phyloP scores from a whole-genome alignment of 2,329 filamentous ascomycete genomes.

The Colletotrichum sp. region DNA sequence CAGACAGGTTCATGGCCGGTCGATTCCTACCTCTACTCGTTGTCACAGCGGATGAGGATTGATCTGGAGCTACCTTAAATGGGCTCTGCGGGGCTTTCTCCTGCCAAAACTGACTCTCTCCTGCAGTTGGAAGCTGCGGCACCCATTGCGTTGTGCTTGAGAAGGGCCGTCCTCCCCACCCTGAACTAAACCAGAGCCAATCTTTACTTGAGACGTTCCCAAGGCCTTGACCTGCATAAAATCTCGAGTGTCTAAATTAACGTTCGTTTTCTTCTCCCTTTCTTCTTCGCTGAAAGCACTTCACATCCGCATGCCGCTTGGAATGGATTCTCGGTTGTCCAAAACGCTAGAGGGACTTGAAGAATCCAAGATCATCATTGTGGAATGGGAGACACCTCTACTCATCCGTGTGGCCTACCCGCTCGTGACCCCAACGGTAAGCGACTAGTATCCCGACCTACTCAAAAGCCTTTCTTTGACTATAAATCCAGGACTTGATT shows the following conservation, averaged over 20 bases:
- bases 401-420: no score
- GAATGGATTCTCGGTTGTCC: no score
- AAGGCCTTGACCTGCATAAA: neutral
- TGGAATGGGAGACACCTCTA: no score
- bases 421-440: no score
- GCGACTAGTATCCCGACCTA: no score
- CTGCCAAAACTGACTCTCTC: neutral
- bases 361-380: no score
- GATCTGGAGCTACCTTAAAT: neutral
- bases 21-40: neutral
- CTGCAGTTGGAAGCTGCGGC: neutral
- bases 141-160: neutral
- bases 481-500: neutral
- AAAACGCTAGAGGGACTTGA: no score
- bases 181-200: fast-evolving
- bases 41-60: neutral
- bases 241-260: neutral
- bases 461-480: neutral
- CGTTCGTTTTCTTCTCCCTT: neutral
- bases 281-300: neutral
- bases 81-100: neutral
- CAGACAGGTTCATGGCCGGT: neutral
- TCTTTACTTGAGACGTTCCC: neutral
- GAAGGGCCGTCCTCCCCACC: neutral
- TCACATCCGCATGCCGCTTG: neutral